A percentile compares a stretch with the other conserved stretches of the same genome.
These are phyloP conservation scores for Plasmodium yoelii DNA, from an alignment of 169 alveolate species.

Conservation along the genomic window DNA sequence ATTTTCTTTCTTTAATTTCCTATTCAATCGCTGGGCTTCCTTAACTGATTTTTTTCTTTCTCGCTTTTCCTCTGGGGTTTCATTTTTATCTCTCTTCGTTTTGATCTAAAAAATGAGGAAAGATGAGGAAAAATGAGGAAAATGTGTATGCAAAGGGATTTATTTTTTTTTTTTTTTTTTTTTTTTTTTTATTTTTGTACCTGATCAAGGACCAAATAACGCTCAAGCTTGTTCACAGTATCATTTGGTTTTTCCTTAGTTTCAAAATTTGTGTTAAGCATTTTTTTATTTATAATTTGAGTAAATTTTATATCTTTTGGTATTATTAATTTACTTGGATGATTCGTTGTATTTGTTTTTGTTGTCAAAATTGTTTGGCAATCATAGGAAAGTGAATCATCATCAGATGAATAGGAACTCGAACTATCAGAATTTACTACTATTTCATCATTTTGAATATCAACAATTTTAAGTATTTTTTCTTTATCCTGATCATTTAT, in stretches of 20 bases:
- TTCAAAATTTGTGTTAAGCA: background rate
- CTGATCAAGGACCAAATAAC: constrained; percentile 33
- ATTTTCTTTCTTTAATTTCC: constrained; percentile 86
- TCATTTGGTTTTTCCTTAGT: constrained; percentile 1
- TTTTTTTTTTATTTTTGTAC: background rate
- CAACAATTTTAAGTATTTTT: constrained; percentile 53
- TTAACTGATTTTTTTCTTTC: constrained; percentile 87
- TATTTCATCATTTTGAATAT: constrained; percentile 44
- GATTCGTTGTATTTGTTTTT: constrained; percentile 84
- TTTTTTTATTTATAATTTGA: constrained; percentile 4
- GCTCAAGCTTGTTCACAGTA: constrained; percentile 19
- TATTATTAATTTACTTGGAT: constrained; percentile 78
- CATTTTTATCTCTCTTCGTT: constrained; percentile 81
- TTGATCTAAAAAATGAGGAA: constrained; percentile 65
- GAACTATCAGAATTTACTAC: background rate
- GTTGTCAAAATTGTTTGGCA: constrained; percentile 86
- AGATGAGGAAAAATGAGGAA: no score
- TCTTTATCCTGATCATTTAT: constrained; percentile 31
- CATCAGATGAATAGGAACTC: constrained; percentile 5
- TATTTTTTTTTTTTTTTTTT: no score
- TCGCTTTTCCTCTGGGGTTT: constrained; percentile 87
- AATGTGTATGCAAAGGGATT: no score
- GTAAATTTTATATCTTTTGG: constrained; percentile 54
- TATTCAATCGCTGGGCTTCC: constrained; percentile 85
- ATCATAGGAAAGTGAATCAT: constrained; percentile 69